Conservation (phyloP, 140 eudicot genomes). For the Oenanthe javanica region DNA sequence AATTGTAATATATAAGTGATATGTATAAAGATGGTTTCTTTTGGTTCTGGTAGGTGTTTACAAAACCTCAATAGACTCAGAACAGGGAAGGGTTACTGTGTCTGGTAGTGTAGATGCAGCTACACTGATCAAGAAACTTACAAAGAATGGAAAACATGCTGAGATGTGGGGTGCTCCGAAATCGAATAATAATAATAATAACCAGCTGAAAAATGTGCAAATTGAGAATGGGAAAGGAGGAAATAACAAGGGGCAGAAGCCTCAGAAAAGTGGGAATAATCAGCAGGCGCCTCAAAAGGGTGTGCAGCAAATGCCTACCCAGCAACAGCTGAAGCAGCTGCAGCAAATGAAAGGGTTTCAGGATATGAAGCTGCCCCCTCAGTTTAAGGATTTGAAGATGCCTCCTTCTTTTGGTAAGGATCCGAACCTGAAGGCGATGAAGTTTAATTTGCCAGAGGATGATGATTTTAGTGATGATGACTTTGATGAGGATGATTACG, state of each 20-base stretch:
- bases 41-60: slow-evolving; percentile 59
- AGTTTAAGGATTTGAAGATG: slow-evolving; percentile 60
- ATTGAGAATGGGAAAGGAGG: slow-evolving; percentile 47
- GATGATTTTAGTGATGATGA: slow-evolving; percentile 49
- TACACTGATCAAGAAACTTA: slow-evolving; percentile 84
- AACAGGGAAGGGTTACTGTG: slow-evolving; percentile 87
- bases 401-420: slow-evolving; percentile 25
- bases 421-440: slow-evolving; percentile 38
- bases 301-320: slow-evolving; percentile 35
- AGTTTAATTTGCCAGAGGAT: slow-evolving; percentile 46
- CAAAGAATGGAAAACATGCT: slow-evolving; percentile 83
- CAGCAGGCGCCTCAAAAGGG: slow-evolving; percentile 34
- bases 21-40: background rate
- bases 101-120: slow-evolving; percentile 72
- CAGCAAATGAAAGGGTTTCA: slow-evolving; percentile 69
- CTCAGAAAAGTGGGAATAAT: slow-evolving; percentile 29
- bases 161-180: slow-evolving; percentile 79
- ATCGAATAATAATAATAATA: slow-evolving; percentile 25
- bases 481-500: slow-evolving; percentile 33
- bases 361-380: slow-evolving; percentile 65
- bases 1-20: background rate
- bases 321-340: slow-evolving; percentile 42
- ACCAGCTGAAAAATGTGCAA: slow-evolving; percentile 40
- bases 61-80: slow-evolving; percentile 65
- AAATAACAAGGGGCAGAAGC: slow-evolving; percentile 31